Base-by-base conservation (phyloP, 805 yeast species). In the Candida maesae region DNA sequence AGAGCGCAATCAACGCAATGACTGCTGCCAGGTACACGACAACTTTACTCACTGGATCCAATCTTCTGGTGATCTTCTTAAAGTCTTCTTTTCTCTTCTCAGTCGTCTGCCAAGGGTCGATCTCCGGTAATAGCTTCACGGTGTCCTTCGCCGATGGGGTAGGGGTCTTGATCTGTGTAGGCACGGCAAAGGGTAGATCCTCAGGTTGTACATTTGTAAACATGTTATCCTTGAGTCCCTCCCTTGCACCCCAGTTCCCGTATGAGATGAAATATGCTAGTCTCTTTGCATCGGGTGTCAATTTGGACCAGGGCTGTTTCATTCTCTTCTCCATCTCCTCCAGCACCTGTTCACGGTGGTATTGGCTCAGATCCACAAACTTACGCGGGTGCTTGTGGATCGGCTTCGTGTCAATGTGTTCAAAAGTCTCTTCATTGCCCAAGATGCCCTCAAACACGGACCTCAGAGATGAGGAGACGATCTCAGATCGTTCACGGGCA, bases 171-270 rank as follows among this genome's bases (percentile, higher is more conserved):
- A 64, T 49, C 3, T 62, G 53, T 3, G 64, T 52, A 1, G 81
- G 77, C 3, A 65, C 36, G 19, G 58, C 56, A 54, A 80, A 81
- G 2, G 86, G 84, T 41, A 81, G 63, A 57, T 82, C 88, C 35
- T 70, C 71, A 1, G 86, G 89, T 7, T 68, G 58, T 4, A 54
- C 59, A 20, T 51, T 47, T n/a, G 67, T 58, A 42, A 64, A 67
- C 66, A 76, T 68, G 47, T 67, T 68, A 36, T 63, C 61, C 14
- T 61, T 61, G 41, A 81, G 72, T 16, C 74, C 74, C 35, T 74
- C 79, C 46, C 95, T 68, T 2, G 78, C 81, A 0, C 89, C 93
- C 71, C 84, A 76, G 35, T 81, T 68, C 2, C 90, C 90, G 59
- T 79, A 84, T 0, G 81, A 71, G 23, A 81, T 69, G 63, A 71